Evolutionary conservation across 164 flowering plant genomes (phyloP), one percentile per base, ranked within the genome.

Genomic region (Cinnamomum chago): DNA sequence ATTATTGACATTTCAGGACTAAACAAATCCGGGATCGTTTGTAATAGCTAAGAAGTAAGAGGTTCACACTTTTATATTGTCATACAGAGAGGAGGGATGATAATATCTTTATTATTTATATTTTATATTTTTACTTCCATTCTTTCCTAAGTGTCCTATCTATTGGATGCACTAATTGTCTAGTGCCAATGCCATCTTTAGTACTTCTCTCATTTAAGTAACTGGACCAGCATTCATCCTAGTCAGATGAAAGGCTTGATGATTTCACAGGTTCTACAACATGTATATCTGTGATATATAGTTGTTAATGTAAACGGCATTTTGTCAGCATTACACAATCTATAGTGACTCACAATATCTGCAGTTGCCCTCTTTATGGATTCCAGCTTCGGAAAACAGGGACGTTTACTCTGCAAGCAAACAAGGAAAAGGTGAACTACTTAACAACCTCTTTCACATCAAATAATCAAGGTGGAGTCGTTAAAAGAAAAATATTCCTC

Each of bases 281-380:
- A 40, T 40, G 47, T 9, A 40, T 9, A 40, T 40, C 11, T 40
- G 47, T 40, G 67, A 65, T 13, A 15, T 14, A 65, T 65, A 28
- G 17, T n/a, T 17, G 27, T 11, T 25, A 65, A 65, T 28, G 47
- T 30, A 30, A 18, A 67, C 9, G 28, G 27, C n/a, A 55, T 55
- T 55, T 18, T 55, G 17, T 20, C 60, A 67, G 47, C 3, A 67
- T 9, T 28, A 30, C n/a, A 28, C 20, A 67, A 67, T 30, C 40
- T 71, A 62, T 23, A 24, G 58, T 51, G 11, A 82, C 94, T 92
- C 84, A 95, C 99, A 79, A 92, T 85, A 84, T 95, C 99, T 72
- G 93, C 97, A 40, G 98, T 95, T 65, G 99, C 98, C 87, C 84
- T 86, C 83, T 85, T 93, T 67, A 95, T 92, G n/a, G 97, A 97